These are phyloP conservation scores for Gracilariopsis chorda DNA, from an alignment of 23 red algal genomes.

Conservation along the genomic window DNA sequence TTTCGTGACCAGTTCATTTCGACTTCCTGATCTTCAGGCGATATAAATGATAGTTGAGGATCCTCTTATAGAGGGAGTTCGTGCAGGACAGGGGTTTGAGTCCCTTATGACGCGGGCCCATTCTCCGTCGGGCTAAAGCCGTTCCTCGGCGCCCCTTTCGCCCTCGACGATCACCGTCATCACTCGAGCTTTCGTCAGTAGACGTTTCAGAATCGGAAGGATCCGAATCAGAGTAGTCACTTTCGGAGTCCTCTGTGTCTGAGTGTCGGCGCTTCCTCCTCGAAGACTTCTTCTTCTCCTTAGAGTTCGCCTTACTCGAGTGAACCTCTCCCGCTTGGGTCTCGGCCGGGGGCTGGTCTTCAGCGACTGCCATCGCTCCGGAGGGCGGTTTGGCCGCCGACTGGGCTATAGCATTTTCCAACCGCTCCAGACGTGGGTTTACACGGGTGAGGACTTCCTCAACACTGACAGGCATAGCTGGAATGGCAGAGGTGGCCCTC, in stretches of 20 bases:
- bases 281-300: background rate
- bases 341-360: background rate
- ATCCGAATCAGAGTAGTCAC: background rate
- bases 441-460: slow-evolving; percentile 4
- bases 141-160: background rate
- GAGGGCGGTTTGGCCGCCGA: background rate
- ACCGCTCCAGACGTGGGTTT: background rate
- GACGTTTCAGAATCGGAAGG: background rate
- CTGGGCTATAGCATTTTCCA: background rate
- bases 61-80: no score
- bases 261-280: background rate
- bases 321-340: background rate
- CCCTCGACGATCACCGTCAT: background rate
- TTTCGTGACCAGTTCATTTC: no score
- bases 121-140: background rate
- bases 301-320: background rate
- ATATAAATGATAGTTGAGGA: no score
- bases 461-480: background rate
- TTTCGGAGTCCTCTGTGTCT: background rate
- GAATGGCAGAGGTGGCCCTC: background rate
- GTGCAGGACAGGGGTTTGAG: no score
- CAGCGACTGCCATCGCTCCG: background rate
- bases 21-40: no score
- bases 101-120: no score
- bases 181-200: background rate